A percentile compares a stretch with the other conserved stretches of the same genome.
Conservation (phyloP, 2,329 filamentous ascomycete species). For the Chaetomiaceae sp. region DNA sequence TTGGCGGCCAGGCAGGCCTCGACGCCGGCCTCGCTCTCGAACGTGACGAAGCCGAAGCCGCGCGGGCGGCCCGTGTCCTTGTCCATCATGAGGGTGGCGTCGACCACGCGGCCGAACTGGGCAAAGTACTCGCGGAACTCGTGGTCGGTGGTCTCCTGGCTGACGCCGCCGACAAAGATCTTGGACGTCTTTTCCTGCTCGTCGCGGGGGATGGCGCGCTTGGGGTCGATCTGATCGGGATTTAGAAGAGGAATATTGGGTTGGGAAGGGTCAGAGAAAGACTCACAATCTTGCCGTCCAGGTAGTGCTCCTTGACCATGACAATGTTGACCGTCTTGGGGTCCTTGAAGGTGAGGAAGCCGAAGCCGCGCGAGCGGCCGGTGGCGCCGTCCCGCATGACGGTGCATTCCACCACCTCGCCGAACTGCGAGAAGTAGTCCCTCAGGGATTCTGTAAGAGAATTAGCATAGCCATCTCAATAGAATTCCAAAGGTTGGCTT, state of each 20-base stretch:
- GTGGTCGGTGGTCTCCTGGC: conserved; percentile 92
- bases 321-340: conserved; percentile 97
- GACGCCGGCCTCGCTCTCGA: conserved; percentile 92
- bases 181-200: conserved; percentile 98
- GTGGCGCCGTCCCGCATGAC: conserved; percentile 98
- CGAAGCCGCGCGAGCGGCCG: conserved; percentile 90
- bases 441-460: conserved; percentile 74
- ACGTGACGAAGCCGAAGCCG: conserved; percentile 97
- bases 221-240: conserved; percentile 81
- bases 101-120: conserved; percentile 91
- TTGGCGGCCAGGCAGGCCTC: conserved; percentile 82
- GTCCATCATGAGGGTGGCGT: conserved; percentile 99
- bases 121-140: conserved; percentile 97
- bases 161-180: conserved; percentile 97
- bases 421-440: conserved; percentile 96
- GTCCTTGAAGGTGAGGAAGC: conserved; percentile 96
- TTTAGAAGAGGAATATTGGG: too few species aligned
- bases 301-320: conserved; percentile 98
- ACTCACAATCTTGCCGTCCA: conserved; percentile 96
- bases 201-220: conserved; percentile 92
- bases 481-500: conserved; percentile 42
- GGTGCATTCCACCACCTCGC: conserved; percentile 94
- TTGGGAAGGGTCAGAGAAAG: background rate
- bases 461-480: background rate
- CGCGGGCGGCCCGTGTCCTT: conserved; percentile 97